A percentile compares a stretch with the other conserved stretches of the same genome.
These are phyloP conservation scores for Macrocystidia cucumis DNA, from an alignment of 1,284 basidiomycete genomes.

Conservation along the genomic window DNA sequence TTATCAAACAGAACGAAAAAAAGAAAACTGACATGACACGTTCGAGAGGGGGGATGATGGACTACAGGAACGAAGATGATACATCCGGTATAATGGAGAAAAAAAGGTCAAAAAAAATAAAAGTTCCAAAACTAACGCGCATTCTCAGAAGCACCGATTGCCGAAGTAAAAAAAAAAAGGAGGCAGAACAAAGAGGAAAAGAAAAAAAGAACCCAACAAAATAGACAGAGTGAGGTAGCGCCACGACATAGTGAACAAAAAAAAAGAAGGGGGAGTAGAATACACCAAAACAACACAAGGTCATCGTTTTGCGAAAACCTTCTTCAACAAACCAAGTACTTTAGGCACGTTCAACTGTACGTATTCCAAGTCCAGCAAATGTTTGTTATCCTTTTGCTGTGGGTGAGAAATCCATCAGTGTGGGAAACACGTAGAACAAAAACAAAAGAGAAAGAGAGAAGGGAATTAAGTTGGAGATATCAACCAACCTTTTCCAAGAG, in stretches of 20 bases:
- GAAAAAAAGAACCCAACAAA: constrained; percentile 12
- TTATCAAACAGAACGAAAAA: not conserved
- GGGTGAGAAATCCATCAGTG: constrained; percentile 9
- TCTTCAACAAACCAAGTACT: constrained; percentile 86
- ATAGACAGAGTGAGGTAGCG: constrained; percentile 10
- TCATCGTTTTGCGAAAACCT: constrained; percentile 84
- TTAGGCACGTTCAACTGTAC: constrained; percentile 96
- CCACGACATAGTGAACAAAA: constrained; percentile 15
- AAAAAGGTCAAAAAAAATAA: constrained; percentile 13
- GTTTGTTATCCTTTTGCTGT: constrained; percentile 98
- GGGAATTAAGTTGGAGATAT: no score
- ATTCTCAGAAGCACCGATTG: no score
- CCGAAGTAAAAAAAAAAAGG: constrained; percentile 11
- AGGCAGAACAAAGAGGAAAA: constrained; percentile 11
- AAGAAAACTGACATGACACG: constrained; percentile 12
- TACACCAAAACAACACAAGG: constrained; percentile 23
- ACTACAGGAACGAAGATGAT: constrained; percentile 19
- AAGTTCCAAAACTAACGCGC: constrained; percentile 17
- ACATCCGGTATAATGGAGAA: constrained; percentile 20
- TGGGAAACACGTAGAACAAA: constrained; percentile 2
- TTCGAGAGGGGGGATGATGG: constrained; percentile 14
- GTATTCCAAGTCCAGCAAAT: constrained; percentile 92
- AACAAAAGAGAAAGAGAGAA: no score
- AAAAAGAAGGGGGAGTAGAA: constrained; percentile 10
- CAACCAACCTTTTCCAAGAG: constrained; percentile 85